Conservation (phyloP, 257 asterid species). For the Scutellaria minor region DNA sequence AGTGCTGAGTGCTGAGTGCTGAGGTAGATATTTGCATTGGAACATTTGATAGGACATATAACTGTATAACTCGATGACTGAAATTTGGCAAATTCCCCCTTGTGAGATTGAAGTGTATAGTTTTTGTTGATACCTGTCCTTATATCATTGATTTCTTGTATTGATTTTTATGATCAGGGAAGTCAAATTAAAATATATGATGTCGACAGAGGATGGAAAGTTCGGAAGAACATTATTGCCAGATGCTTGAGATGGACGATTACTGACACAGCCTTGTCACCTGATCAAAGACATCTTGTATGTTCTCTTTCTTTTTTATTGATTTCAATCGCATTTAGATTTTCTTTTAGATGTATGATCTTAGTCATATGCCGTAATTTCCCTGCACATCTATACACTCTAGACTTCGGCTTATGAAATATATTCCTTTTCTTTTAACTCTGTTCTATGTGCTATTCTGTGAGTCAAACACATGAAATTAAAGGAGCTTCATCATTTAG, state of each 20-base stretch:
- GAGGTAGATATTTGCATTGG: background rate
- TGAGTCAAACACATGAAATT: no score
- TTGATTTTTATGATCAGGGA: conserved; percentile 56
- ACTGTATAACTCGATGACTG: background rate
- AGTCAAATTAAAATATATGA: conserved; percentile 82
- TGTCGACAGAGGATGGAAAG: conserved; percentile 89
- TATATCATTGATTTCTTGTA: background rate
- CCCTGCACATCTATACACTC: no score
- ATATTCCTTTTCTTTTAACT: no score
- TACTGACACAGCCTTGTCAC: conserved; percentile 84
- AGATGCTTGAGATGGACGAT: conserved; percentile 91
- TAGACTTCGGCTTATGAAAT: no score
- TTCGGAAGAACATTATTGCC: conserved; percentile 74
- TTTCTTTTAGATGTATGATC: background rate
- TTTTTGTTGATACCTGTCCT: conserved; percentile 7
- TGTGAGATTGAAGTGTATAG: background rate
- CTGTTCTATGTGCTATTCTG: no score
- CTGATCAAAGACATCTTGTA: conserved; percentile 75
- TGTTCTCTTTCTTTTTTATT: conserved; percentile 39
- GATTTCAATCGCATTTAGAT: background rate
- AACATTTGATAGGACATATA: background rate
- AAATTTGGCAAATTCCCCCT: background rate
- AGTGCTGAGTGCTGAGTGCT: background rate
- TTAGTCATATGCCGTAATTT: background rate
- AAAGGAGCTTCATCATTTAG: no score